Percentiles rank a stretch among this genome's conserved stretches.
These are phyloP conservation scores for Cochlearia excelsa DNA, from an alignment of 345 rosid genomes.

Conservation along the genomic window DNA sequence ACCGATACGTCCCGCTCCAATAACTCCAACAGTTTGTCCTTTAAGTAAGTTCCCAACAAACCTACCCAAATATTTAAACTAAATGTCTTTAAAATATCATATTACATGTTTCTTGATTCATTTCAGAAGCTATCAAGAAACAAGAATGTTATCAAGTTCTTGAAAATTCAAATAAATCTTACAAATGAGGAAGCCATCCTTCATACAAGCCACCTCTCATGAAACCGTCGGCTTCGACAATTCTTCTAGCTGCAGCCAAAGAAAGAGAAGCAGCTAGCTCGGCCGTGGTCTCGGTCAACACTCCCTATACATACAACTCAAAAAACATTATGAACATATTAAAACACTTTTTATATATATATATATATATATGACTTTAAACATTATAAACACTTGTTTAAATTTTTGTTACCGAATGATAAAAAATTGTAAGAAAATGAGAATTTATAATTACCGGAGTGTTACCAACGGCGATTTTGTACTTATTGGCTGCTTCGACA, in stretches of 20 bases:
- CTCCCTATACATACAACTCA: conserved; percentile 52
- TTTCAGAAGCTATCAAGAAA: neutral
- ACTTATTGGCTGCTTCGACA: conserved; percentile 89
- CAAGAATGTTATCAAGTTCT: neutral
- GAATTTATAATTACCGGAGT: conserved; percentile 64
- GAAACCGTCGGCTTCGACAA: conserved; percentile 93
- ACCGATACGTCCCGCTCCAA: conserved; percentile 99
- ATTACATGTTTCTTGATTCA: neutral
- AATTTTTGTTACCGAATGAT: too few species aligned
- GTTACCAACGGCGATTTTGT: conserved; percentile 91
- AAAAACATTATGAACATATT: too few species aligned
- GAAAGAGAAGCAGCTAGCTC: conserved; percentile 96
- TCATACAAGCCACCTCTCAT: conserved; percentile 96
- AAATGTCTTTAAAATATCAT: too few species aligned
- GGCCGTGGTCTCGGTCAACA: conserved; percentile 93
- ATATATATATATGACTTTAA: too few species aligned
- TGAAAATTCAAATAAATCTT: conserved; percentile 18
- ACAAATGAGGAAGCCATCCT: conserved; percentile 98
- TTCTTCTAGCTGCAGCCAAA: conserved; percentile 86
- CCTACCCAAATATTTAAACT: conserved; percentile 29
- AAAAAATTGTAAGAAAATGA: too few species aligned
- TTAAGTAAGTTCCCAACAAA: conserved; percentile 95
- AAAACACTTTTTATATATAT: too few species aligned
- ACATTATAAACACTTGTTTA: too few species aligned
- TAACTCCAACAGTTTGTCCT: conserved; percentile 98